A percentile compares a stretch with the other conserved stretches of the same genome.
phyloP scores from a whole-genome alignment of 306 rosid species.

The Rubus idaeus region DNA sequence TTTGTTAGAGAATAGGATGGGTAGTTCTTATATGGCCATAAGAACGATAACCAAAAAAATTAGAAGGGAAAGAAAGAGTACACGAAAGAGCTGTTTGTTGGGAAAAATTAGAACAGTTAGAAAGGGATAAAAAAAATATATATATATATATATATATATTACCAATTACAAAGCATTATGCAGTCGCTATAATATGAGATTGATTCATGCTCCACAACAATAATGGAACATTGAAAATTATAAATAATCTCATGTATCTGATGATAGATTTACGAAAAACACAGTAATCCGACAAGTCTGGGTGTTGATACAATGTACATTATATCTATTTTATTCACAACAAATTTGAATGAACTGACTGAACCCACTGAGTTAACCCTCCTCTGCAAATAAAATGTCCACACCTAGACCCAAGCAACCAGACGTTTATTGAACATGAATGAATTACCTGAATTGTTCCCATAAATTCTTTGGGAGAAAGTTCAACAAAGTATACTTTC shows the following conservation, averaged over 20 bases:
- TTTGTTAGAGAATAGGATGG: too few species aligned
- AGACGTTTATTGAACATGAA: slow-evolving; percentile 4
- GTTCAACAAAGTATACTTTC: slow-evolving; percentile 79
- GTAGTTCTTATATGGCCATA: neutral
- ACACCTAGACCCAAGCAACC: neutral
- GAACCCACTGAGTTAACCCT: too few species aligned
- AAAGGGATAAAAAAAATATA: neutral
- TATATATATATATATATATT: too few species aligned
- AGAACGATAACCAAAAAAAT: neutral
- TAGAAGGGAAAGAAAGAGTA: neutral
- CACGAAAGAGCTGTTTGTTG: neutral
- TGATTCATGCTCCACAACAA: neutral
- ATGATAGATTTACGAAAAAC: neutral
- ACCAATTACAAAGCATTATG: neutral
- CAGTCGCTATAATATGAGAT: neutral
- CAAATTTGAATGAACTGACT: neutral
- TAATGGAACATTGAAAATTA: neutral
- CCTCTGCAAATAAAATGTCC: neutral
- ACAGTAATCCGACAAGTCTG: neutral
- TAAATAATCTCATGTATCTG: neutral
- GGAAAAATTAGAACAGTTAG: neutral
- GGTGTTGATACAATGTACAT: neutral
- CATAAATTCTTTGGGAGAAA: slow-evolving; percentile 93
- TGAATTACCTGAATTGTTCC: slow-evolving; percentile 91
- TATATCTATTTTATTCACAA: neutral